phyloP scores from a whole-genome alignment of 2,329 filamentous ascomycete genomes.

The Phoma sp. region DNA sequence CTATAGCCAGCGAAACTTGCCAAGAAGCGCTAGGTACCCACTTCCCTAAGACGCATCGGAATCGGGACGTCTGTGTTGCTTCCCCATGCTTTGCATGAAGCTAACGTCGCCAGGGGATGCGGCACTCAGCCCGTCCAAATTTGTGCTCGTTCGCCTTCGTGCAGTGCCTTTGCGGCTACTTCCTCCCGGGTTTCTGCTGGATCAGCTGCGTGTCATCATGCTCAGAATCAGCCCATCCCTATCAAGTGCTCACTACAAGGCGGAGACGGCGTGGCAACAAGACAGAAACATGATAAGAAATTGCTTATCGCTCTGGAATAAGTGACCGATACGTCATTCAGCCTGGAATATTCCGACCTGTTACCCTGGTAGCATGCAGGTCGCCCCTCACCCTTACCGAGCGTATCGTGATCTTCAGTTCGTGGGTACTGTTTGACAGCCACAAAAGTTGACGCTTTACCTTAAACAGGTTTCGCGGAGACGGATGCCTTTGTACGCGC shows the following conservation, averaged over 20 bases:
- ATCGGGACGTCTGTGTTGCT: conserved; percentile 4
- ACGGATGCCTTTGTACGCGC: conserved; percentile 6
- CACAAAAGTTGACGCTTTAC: conserved; percentile 9
- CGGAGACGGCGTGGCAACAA: not conserved
- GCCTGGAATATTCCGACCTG: not conserved
- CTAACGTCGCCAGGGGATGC: conserved; percentile 17
- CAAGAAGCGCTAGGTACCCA: not conserved
- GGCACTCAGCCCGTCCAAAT: conserved; percentile 10
- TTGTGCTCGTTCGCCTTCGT: conserved; percentile 15
- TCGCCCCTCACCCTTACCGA: conserved; percentile 9
- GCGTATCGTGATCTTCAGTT: conserved; percentile 13
- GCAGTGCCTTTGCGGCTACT: conserved; percentile 2
- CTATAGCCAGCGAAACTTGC: not conserved
- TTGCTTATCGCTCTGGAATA: not conserved
- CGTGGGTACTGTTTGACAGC: conserved; percentile 9
- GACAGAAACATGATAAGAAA: not conserved
- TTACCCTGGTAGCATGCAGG: conserved; percentile 7
- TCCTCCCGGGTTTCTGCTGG: not conserved
- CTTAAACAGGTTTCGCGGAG: conserved; percentile 1
- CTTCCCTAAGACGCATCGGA: conserved; percentile 1
- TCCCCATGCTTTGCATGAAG: conserved; percentile 12
- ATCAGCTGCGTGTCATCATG: conserved; percentile 1
- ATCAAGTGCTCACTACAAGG: not conserved
- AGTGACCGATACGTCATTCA: not conserved
- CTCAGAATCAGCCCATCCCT: not conserved